Percentiles rank a stretch among this genome's conserved stretches.
phyloP scores from a whole-genome alignment of 495 filamentous ascomycete genomes.

The Penicillium psychrofluorescens region DNA sequence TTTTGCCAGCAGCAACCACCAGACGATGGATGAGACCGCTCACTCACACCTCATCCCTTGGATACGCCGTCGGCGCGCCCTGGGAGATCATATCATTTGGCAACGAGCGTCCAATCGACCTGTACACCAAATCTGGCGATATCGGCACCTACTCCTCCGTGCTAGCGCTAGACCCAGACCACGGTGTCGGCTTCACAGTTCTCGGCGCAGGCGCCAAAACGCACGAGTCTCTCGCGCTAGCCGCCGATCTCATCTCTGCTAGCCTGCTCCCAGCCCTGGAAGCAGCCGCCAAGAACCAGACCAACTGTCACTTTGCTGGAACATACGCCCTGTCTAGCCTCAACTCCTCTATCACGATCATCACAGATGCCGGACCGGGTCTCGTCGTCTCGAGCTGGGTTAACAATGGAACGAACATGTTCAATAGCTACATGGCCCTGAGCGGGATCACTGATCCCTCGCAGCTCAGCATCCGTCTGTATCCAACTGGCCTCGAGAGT shows the following conservation, averaged over 20 bases:
- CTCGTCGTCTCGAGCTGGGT: conserved; percentile 32
- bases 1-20: conserved; percentile 38
- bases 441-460: background rate
- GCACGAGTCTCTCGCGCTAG: too few relatives aligned
- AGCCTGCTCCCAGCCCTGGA: conserved; percentile 38
- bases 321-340: conserved; percentile 22
- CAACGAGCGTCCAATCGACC: conserved; percentile 26
- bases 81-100: conserved; percentile 44
- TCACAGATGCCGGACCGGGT: conserved; percentile 34
- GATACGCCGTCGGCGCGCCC: conserved; percentile 43
- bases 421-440: conserved; percentile 16
- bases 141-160: conserved; percentile 37
- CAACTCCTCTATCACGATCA: conserved; percentile 38
- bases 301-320: conserved; percentile 25
- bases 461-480: conserved; percentile 32
- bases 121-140: conserved; percentile 52
- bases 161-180: conserved; percentile 43
- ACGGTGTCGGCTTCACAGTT: conserved; percentile 45
- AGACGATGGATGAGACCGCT: conserved; percentile 52
- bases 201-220: conserved; percentile 28
- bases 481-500: conserved; percentile 32
- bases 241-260: too few relatives aligned
- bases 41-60: conserved; percentile 38
- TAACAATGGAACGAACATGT: conserved; percentile 32
- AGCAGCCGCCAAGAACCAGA: conserved; percentile 35